Base-by-base conservation (phyloP, 2,329 filamentous ascomycete genomes). In the Fusarium clavum region DNA sequence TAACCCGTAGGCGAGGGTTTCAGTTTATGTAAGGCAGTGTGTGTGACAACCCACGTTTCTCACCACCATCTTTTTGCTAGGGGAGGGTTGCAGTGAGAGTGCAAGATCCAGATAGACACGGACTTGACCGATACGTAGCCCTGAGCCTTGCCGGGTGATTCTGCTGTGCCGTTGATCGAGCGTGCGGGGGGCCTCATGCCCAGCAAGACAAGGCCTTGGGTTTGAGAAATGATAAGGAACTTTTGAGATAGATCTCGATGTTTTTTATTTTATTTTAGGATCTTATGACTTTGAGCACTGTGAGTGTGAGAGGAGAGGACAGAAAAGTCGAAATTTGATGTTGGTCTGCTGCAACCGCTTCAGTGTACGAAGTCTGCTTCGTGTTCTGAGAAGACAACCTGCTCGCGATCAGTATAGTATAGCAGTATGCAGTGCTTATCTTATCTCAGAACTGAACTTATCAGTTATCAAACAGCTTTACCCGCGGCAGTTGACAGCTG, bases 161-260 rank as follows among this genome's bases (percentile, higher is more conserved):
- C 20, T 64, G 55, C 63, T 66, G 61, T 49, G 63, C 63, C 61
- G 63, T 65, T 29, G 34, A 32, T 43, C 46, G 24, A 40, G 49
- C 49, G 52, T 65, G 62, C 53, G 54, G 63, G 60, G 63, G 54
- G 43, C 22, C 34, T 66, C 63, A 29, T 43, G 24, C 25, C 40
- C 43, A 49, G 34, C 41, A 61, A 25, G 30, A n/a, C 18, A 41
- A 41, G 30, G 13, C 18, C 18, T 52, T 41, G 16, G 30, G 29
- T 24, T 41, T 24, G 41, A 44, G 45, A 41, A 34, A 30, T 25
- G 54, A 45, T 53, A 45, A 53, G 61, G 55, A 55, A 61, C 63
- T 66, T 66, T 66, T 66, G 63, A 11, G 47, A 66, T 46, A 49
- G 46, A 61, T 67, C 64, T 66, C 45, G 56, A 67, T 67, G 54